phyloP scores from a whole-genome alignment of 164 flowering plant species.

The Akebia trifoliata region DNA sequence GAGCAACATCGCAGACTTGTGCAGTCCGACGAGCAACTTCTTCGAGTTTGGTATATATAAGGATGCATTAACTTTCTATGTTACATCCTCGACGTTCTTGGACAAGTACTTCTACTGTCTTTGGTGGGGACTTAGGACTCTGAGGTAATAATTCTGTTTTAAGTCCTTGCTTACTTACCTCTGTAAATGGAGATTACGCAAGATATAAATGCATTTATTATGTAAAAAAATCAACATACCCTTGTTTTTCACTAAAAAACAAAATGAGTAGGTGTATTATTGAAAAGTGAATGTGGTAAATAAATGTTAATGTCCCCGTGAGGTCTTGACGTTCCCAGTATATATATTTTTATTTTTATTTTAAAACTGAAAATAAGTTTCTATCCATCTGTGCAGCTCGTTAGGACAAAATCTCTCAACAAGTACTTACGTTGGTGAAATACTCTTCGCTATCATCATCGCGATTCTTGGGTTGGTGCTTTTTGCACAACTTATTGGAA shows the following conservation, averaged over 20 bases:
- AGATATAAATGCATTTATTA: too few relatives aligned
- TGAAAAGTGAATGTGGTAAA: too few relatives aligned
- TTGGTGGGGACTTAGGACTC: conserved; percentile 72
- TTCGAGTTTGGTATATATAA: conserved; percentile 55
- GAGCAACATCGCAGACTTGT: conserved; percentile 45
- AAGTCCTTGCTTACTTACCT: neutral
- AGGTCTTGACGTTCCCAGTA: too few relatives aligned
- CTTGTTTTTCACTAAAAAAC: too few relatives aligned
- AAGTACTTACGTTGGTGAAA: conserved; percentile 78
- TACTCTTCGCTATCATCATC: conserved; percentile 59
- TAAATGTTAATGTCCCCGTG: too few relatives aligned
- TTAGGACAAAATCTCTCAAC: conserved; percentile 77
- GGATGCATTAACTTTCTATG: conserved; percentile 36
- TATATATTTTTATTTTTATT: too few relatives aligned
- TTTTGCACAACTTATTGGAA: conserved; percentile 83
- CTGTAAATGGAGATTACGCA: neutral
- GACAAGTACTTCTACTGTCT: conserved; percentile 62
- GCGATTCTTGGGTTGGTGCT: conserved; percentile 81
- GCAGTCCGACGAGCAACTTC: conserved; percentile 28
- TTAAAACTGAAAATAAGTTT: neutral
- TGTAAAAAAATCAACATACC: too few relatives aligned
- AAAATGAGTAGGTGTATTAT: too few relatives aligned
- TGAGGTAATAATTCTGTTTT: conserved; percentile 35
- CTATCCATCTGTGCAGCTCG: conserved; percentile 44
- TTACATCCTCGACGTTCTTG: conserved; percentile 36